phyloP scores from a whole-genome alignment of 2,329 filamentous ascomycete genomes.

The Beauveria brongniartii region DNA sequence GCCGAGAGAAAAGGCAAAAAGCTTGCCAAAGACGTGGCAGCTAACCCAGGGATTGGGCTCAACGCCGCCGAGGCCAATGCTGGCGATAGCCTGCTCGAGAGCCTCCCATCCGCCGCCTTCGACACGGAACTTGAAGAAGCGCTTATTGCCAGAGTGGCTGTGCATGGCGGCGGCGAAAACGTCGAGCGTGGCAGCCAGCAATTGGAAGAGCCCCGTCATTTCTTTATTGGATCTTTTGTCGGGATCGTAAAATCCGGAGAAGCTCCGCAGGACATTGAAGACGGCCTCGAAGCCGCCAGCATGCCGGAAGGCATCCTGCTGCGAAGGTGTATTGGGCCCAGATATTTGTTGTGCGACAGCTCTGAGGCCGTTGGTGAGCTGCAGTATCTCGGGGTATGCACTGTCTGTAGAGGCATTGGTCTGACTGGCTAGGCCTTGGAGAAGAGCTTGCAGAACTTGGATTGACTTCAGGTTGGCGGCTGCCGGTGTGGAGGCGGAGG shows the following conservation, averaged over 20 bases:
- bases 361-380: constrained; percentile 49
- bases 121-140: constrained; percentile 74
- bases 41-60: constrained; percentile 61
- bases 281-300: constrained; percentile 70
- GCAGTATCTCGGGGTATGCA: constrained; percentile 40
- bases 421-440: constrained; percentile 36
- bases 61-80: constrained; percentile 55
- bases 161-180: constrained; percentile 69
- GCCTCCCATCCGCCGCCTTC: constrained; percentile 71
- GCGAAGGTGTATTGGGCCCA: constrained; percentile 37
- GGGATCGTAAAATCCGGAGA: constrained; percentile 71
- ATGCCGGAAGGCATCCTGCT: constrained; percentile 76
- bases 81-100: constrained; percentile 63
- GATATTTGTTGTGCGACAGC: constrained; percentile 58
- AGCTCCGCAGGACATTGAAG: constrained; percentile 58
- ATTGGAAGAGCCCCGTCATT: constrained; percentile 56
- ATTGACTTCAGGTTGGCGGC: constrained; percentile 48
- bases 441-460: constrained; percentile 47
- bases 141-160: constrained; percentile 75
- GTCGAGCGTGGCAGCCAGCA: constrained; percentile 64
- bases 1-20: constrained; percentile 73
- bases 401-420: constrained; percentile 25
- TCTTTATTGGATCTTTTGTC: constrained; percentile 52
- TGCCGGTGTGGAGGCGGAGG: constrained; percentile 48
- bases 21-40: constrained; percentile 70